Evolutionary conservation across 345 rosid species (phyloP).

Genomic region (Boechera divaricarpa): DNA sequence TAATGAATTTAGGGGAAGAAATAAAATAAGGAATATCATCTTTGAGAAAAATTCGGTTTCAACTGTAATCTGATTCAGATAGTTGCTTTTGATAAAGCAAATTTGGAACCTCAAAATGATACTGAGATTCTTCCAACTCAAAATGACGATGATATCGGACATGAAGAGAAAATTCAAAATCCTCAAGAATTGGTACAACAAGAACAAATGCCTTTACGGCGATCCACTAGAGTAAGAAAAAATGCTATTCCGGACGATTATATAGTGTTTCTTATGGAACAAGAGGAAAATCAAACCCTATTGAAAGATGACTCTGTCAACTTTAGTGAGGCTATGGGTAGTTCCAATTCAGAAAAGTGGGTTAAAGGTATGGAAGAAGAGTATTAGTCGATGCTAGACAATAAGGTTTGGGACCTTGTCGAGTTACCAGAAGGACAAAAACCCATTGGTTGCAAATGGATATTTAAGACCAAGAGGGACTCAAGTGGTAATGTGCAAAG

Average conservation of each 20-base stretch:
- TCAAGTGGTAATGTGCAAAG: neutral
- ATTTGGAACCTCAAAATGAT: too few species aligned
- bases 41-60: too few species aligned
- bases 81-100: too few species aligned
- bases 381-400: neutral
- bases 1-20: too few species aligned
- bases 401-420: neutral
- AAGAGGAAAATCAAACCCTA: neutral
- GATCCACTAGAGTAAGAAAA: neutral
- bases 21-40: too few species aligned
- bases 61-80: too few species aligned
- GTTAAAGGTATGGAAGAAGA: neutral
- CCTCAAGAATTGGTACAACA: neutral
- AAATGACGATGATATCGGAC: too few species aligned
- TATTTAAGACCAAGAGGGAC: conserved; percentile 9
- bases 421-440: neutral
- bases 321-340: neutral
- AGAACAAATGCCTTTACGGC: too few species aligned
- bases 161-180: neutral
- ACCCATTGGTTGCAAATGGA: neutral
- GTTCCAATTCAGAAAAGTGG: neutral
- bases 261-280: neutral
- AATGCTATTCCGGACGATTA: neutral
- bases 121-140: too few species aligned
- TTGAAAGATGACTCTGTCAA: neutral